Conservation (phyloP, 2,329 filamentous ascomycete species). For the Ceratocystis lukuohia region DNA sequence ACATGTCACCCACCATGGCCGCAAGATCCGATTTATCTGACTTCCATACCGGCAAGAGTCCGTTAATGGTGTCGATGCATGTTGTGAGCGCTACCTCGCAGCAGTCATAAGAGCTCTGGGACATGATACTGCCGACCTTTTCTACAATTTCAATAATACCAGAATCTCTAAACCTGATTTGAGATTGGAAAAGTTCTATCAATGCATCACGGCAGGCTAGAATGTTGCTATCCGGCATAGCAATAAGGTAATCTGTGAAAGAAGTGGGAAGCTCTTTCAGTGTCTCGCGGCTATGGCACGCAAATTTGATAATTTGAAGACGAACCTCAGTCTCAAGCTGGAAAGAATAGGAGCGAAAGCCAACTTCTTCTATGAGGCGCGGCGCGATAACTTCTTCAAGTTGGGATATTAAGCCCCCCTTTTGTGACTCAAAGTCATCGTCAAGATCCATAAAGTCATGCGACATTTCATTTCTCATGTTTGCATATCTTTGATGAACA, state of each 20-base stretch:
- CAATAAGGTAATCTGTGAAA: constrained; percentile 35
- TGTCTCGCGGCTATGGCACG: neutral
- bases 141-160: constrained; percentile 37
- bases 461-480: constrained; percentile 28
- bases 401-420: constrained; percentile 31
- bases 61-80: constrained; percentile 54
- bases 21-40: constrained; percentile 45
- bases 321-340: constrained; percentile 9
- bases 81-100: constrained; percentile 60
- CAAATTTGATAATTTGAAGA: constrained; percentile 6
- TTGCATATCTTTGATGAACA: constrained; percentile 26
- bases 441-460: constrained; percentile 55
- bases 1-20: constrained; percentile 60
- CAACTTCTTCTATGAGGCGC: constrained; percentile 7
- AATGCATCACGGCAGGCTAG: constrained; percentile 38
- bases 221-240: constrained; percentile 39
- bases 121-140: constrained; percentile 38
- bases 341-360: constrained; percentile 3
- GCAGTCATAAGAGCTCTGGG: constrained; percentile 48
- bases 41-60: constrained; percentile 50
- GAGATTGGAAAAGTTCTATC: constrained; percentile 40
- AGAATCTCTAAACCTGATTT: constrained; percentile 36
- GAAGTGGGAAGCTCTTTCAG: neutral
- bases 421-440: constrained; percentile 48
- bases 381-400: constrained; percentile 9